A percentile compares a stretch with the other conserved stretches of the same genome.
Conservation (phyloP, 148 eudicot genomes). For the Diospyros kaki region DNA sequence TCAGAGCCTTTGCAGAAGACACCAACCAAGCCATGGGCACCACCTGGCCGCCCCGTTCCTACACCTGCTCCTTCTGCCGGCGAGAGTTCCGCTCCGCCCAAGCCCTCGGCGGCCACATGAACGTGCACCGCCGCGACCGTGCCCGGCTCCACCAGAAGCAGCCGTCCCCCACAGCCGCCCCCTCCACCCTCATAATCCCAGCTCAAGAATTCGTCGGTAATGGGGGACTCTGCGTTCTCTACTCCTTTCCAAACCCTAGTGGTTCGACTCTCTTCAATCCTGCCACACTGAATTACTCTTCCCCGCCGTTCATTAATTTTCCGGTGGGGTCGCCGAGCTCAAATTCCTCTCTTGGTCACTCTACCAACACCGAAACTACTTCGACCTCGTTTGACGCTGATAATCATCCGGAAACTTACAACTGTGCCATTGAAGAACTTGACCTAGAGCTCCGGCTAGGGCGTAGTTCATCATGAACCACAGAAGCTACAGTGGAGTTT, state of each 20-base stretch:
- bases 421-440: slow-evolving; percentile 24
- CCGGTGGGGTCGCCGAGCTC: slow-evolving; percentile 11
- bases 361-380: slow-evolving; percentile 23
- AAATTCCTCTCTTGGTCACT: slow-evolving; percentile 16
- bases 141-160: slow-evolving; percentile 38
- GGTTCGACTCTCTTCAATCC: slow-evolving; percentile 13
- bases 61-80: slow-evolving; percentile 56
- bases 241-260: slow-evolving; percentile 32
- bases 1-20: slow-evolving; percentile 40
- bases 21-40: slow-evolving; percentile 27
- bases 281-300: slow-evolving; percentile 10
- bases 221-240: slow-evolving; percentile 28
- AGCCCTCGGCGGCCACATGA: slow-evolving; percentile 83
- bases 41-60: slow-evolving; percentile 69
- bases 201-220: slow-evolving; percentile 27
- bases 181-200: slow-evolving; percentile 19
- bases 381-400: slow-evolving; percentile 8
- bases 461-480: slow-evolving; percentile 6
- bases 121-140: slow-evolving; percentile 67
- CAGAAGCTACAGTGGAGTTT: background rate
- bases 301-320: background rate
- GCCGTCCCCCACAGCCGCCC: background rate
- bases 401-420: background rate
- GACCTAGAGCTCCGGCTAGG: slow-evolving; percentile 44
- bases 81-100: slow-evolving; percentile 72